Base-by-base conservation (phyloP, 1,284 basidiomycete species). In the Pseudozyma thailandica region DNA sequence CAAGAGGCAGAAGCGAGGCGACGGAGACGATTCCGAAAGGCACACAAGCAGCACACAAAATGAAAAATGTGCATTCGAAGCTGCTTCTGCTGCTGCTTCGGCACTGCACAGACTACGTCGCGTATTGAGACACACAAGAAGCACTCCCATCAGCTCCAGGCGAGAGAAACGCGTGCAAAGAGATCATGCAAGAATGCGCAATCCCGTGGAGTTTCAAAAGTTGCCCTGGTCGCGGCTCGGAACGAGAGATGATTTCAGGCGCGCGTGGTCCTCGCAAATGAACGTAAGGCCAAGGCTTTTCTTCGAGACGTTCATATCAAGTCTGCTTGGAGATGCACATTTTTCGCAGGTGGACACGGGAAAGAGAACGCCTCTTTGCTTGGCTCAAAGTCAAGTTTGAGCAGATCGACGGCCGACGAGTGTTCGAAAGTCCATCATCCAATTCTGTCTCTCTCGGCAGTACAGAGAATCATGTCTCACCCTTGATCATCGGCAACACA, bases 401-500 rank as follows among this genome's bases (percentile, higher is more conserved):
- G 12, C n/a, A 16, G 31, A 33, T 33, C 31, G 31, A 33, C n/a
- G n/a, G 31, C 12, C 31, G 31, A 21, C 8, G 20, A 21, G 8
- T 21, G 18, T 15, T 6, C 39, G 18, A 18, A 23, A 25, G 39
- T 18, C 39, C 8, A 8, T 13, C 20, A 18, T 33, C 12, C 12
- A 33, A 33, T 16, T 16, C n/a, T 16, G 38, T 39, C 38, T 13
- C 38, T n/a, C 37, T 49, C 37, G 47, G 37, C 37, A 35, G 23
- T 6, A 33, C 4, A 12, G 15, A 35, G 4, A 10, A 18, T 4
- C 20, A 21, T 50, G 48, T 58, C 55, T 58, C 49, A 51, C 37
- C 48, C 35, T 50, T 46, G 56, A 59, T 52, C 56, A 51, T 59
- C 50, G 58, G 45, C 46, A 49, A 37, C 51, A 31, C 42, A 25